Evolutionary conservation across 345 rosid genomes (phyloP).

Genomic region (Gossypium australe): DNA sequence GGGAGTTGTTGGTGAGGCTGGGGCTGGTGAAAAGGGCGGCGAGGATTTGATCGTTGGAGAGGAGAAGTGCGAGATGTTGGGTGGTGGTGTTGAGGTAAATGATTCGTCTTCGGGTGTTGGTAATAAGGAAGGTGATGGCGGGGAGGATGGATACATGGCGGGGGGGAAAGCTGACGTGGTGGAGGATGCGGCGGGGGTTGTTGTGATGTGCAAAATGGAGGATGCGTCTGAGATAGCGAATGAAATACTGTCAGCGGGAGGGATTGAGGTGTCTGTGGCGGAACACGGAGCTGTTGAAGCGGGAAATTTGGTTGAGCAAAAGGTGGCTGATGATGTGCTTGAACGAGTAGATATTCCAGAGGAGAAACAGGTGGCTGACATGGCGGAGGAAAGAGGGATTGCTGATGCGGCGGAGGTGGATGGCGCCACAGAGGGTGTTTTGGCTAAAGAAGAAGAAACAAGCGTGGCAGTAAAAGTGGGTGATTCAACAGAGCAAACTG

Average conservation of each 20-base stretch:
- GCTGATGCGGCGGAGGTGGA: not conserved
- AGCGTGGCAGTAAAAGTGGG: not conserved
- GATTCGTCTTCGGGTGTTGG: not conserved
- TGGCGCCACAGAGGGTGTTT: not conserved
- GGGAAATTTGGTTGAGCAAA: not conserved
- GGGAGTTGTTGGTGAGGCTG: constrained; percentile 12
- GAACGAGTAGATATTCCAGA: not conserved
- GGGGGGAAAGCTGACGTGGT: not conserved
- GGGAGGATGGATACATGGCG: constrained; percentile 20
- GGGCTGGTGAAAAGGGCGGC: constrained; percentile 14
- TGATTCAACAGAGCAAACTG: constrained; percentile 11
- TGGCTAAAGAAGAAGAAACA: not conserved
- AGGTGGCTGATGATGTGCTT: not conserved
- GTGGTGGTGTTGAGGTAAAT: not conserved
- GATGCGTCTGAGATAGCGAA: not conserved
- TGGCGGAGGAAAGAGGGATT: not conserved
- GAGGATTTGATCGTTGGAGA: constrained; percentile 17
- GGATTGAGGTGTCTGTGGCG: not conserved
- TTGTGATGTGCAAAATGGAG: not conserved
- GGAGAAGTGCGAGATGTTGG: constrained; percentile 14
- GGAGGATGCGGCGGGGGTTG: not conserved
- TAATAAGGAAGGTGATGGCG: constrained; percentile 13
- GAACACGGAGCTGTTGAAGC: not conserved
- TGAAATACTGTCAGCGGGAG: not conserved
- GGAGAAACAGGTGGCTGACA: not conserved